A percentile compares a stretch with the other conserved stretches of the same genome.
Evolutionary conservation across 2,329 filamentous ascomycete species (phyloP).

Genomic region (Phialophora macrospora): DNA sequence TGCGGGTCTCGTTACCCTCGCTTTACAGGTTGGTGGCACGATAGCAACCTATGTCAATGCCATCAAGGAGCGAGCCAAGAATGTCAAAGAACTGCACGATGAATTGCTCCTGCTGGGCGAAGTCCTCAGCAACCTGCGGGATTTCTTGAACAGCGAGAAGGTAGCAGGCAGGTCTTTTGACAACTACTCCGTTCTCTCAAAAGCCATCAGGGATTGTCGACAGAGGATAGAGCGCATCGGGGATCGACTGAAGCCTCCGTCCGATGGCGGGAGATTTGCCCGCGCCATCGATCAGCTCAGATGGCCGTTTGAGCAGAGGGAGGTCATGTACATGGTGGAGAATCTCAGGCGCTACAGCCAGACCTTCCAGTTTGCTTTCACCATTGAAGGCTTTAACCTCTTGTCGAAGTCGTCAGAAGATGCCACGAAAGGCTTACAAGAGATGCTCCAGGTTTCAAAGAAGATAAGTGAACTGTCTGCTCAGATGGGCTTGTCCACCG

Average conservation of each 20-base stretch:
- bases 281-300: constrained; percentile 35
- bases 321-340: constrained; percentile 35
- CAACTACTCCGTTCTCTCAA: constrained; percentile 33
- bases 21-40: constrained; percentile 29
- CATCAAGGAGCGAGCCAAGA: constrained; percentile 36
- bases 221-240: constrained; percentile 37
- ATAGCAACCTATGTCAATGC: constrained; percentile 34
- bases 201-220: constrained; percentile 34
- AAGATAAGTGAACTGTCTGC: constrained; percentile 31
- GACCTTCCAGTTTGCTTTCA: constrained; percentile 37
- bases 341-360: constrained; percentile 33
- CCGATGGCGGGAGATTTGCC: constrained; percentile 26
- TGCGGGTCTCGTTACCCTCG: constrained; percentile 36
- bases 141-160: constrained; percentile 33
- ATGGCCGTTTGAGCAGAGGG: constrained; percentile 39
- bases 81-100: constrained; percentile 35
- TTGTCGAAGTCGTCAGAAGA: constrained; percentile 33
- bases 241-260: constrained; percentile 30
- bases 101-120: constrained; percentile 35
- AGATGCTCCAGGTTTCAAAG: constrained; percentile 30
- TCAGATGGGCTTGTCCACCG: constrained; percentile 28
- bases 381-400: constrained; percentile 34
- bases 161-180: constrained; percentile 29
- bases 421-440: constrained; percentile 31
- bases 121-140: constrained; percentile 34